Percentiles rank a stretch among this genome's conserved stretches.
Evolutionary conservation across 148 eudicot genomes (phyloP).

Genomic region (Rhododendron molle): DNA sequence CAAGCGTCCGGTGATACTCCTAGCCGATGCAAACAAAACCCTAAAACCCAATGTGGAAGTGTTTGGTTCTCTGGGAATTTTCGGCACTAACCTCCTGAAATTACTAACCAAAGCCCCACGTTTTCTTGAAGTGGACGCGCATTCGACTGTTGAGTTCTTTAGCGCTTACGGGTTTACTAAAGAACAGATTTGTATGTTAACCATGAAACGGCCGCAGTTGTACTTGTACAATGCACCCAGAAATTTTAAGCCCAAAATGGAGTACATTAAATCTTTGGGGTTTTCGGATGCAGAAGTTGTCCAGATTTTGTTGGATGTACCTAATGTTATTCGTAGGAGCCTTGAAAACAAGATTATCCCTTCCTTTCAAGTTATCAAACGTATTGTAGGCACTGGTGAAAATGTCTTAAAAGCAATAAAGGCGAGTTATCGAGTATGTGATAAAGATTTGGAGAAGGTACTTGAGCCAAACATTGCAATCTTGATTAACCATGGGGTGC

Average conservation of each 20-base stretch:
- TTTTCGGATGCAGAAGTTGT: background rate
- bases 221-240: background rate
- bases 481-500: slow-evolving; percentile 18
- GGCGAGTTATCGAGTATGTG: background rate
- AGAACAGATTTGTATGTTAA: slow-evolving; percentile 8
- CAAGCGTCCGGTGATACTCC: slow-evolving; percentile 6
- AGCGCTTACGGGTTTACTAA: slow-evolving; percentile 7
- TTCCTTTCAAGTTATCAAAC: background rate
- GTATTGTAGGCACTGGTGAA: slow-evolving; percentile 2
- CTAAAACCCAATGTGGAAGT: slow-evolving; percentile 16
- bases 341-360: slow-evolving; percentile 16
- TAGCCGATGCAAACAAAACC: slow-evolving; percentile 12
- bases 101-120: slow-evolving; percentile 1
- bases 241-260: slow-evolving; percentile 20
- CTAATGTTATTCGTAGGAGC: slow-evolving; percentile 4
- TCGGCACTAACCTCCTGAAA: background rate
- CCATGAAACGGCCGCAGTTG: background rate
- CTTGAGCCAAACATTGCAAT: slow-evolving; percentile 9
- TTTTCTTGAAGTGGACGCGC: background rate
- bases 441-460: background rate
- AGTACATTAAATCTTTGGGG: slow-evolving; percentile 16
- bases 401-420: slow-evolving; percentile 4
- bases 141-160: slow-evolving; percentile 5
- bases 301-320: background rate
- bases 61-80: slow-evolving; percentile 12